phyloP scores from a whole-genome alignment of 2,329 filamentous ascomycete species.

The Penicillium sp. region DNA sequence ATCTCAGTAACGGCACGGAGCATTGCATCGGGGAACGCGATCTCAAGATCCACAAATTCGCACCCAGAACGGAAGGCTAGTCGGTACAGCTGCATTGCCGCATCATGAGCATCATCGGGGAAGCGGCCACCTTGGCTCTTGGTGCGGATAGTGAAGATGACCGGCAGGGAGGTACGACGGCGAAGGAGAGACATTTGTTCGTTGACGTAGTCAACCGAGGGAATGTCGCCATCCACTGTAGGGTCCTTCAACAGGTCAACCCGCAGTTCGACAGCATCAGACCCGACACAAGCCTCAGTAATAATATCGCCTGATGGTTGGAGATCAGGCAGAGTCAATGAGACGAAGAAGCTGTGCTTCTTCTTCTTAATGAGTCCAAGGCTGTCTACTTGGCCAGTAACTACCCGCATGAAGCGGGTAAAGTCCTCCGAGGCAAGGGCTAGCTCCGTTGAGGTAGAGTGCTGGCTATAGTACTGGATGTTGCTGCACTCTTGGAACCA shows the following conservation, averaged over 20 bases:
- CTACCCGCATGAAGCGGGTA: slow-evolving; percentile 66
- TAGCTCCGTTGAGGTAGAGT: slow-evolving; percentile 52
- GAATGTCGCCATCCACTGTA: slow-evolving; percentile 56
- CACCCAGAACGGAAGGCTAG: slow-evolving; percentile 78
- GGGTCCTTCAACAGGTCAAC: slow-evolving; percentile 83
- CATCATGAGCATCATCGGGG: slow-evolving; percentile 71
- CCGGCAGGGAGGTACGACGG: slow-evolving; percentile 68
- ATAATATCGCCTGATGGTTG: slow-evolving; percentile 63
- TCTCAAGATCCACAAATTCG: slow-evolving; percentile 91
- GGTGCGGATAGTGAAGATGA: slow-evolving; percentile 92
- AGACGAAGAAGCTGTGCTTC: slow-evolving; percentile 84
- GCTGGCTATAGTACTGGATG: slow-evolving; percentile 85
- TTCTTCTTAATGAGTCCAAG: slow-evolving; percentile 63
- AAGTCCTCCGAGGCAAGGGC: slow-evolving; percentile 66
- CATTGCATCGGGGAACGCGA: slow-evolving; percentile 77
- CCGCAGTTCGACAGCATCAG: slow-evolving; percentile 91
- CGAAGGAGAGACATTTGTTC: slow-evolving; percentile 80
- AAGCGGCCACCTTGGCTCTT: slow-evolving; percentile 83
- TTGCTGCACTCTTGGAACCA: slow-evolving; percentile 95
- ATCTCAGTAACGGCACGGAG: slow-evolving; percentile 67
- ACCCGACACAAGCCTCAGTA: slow-evolving; percentile 73
- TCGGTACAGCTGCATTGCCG: slow-evolving; percentile 72
- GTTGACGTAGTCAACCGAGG: slow-evolving; percentile 71
- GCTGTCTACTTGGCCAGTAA: slow-evolving; percentile 61
- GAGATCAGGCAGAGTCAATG: slow-evolving; percentile 78